Conservation (phyloP, 2,329 filamentous ascomycete genomes). For the Aaosphaeria pasadenensis region DNA sequence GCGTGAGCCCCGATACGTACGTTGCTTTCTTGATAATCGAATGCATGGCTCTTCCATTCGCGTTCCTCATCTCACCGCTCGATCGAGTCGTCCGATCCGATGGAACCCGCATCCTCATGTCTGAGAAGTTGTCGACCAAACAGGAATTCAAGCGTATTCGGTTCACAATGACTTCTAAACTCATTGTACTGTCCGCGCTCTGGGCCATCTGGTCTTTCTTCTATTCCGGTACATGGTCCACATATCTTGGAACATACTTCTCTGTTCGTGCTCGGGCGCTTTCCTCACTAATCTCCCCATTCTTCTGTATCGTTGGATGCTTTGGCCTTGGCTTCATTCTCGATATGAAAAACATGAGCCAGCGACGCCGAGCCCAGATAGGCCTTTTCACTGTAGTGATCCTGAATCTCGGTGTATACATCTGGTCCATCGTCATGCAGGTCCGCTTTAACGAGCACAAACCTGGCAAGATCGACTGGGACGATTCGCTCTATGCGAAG, state of each 20-base stretch:
- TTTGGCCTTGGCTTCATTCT: conserved; percentile 56
- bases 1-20: conserved; percentile 46
- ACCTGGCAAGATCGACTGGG: conserved; percentile 48
- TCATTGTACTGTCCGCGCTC: conserved; percentile 39
- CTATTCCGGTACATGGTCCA: conserved; percentile 48
- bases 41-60: conserved; percentile 45
- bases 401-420: conserved; percentile 49
- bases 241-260: conserved; percentile 46
- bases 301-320: conserved; percentile 51
- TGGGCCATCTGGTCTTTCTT: conserved; percentile 50
- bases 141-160: conserved; percentile 40
- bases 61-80: conserved; percentile 46
- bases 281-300: conserved; percentile 47
- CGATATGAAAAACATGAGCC: conserved; percentile 63
- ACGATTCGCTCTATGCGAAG: conserved; percentile 40
- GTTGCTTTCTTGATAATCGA: conserved; percentile 49
- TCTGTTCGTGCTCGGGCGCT: conserved; percentile 44
- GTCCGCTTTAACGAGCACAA: conserved; percentile 36
- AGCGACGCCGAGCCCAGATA: conserved; percentile 47
- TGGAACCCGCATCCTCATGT: conserved; percentile 42
- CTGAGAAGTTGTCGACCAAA: conserved; percentile 41
- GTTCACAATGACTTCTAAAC: conserved; percentile 34
- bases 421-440: conserved; percentile 52
- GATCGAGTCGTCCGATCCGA: conserved; percentile 47
- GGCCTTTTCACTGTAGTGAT: conserved; percentile 46